Base-by-base conservation (phyloP, 1,284 basidiomycete species). In the Ceratobasidium theobromae region DNA sequence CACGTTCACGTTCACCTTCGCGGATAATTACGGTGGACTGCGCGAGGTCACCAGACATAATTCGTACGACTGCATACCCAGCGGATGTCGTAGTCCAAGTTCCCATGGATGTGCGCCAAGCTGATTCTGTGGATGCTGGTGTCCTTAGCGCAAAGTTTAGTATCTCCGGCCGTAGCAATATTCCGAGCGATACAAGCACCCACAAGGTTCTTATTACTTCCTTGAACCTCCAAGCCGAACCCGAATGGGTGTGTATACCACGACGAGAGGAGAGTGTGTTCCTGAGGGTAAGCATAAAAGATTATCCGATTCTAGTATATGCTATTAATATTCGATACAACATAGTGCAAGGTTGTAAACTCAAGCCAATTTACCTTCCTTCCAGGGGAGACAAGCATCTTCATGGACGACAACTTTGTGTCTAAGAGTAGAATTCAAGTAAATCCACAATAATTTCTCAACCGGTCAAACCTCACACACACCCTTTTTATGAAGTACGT, bases 321-420 rank as follows among this genome's bases (percentile, higher is more conserved):
- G 12, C 23, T n/a, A 43, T 23, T n/a, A 0, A 12, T 2, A n/a
- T 25, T 41, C 27, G 4, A 2, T 30, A 3, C 27, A 28, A n/a
- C 41, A 21, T 27, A 72, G 70, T 71, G 66, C 48, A 65, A 67
- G 38, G 53, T 71, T 48, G 69, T 68, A 21, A 73, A 72, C 54
- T 65, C 68, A 2, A 54, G 46, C n/a, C 70, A 70, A 41, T 55
- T 69, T 18, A 64, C 70, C 3, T 53, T 73, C 4, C 68, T 73
- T 11, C 65, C 71, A 4, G 73, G 72, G n/a, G 64, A 53, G 8
- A 67, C 70, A 4, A 69, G 69, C 48, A 66, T 73, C 18, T 73
- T 70, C 57, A 67, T 72, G 48, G 71, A 73, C 53, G 69, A 69
- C 12, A 71, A 67, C 43, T 72, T 72, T 57, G 72, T 72, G 14